These are phyloP conservation scores for Chalciporus sphaerocephalus DNA, from an alignment of 768 basidiomycete species.

Conservation along the genomic window DNA sequence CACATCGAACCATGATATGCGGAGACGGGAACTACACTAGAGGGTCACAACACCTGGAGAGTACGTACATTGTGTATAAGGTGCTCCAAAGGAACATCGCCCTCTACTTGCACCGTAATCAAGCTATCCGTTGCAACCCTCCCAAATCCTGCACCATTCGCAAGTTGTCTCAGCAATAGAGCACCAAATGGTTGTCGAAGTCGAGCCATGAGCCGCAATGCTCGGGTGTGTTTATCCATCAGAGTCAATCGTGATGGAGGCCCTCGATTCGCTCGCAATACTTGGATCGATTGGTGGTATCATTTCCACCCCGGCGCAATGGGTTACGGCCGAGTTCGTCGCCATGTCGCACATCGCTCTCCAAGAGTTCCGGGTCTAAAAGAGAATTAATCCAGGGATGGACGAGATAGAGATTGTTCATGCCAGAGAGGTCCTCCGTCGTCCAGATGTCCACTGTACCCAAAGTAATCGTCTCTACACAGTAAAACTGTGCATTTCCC, in stretches of 20 bases:
- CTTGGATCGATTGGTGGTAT: too few species aligned
- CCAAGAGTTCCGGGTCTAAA: constrained; percentile 1
- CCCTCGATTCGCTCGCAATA: too few species aligned
- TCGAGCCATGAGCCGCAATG: constrained; percentile 1
- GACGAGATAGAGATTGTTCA: not conserved
- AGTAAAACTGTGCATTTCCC: not conserved
- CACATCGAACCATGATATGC: too few species aligned
- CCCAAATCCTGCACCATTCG: constrained; percentile 1
- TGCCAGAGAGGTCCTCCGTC: not conserved
- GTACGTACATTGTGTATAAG: not conserved
- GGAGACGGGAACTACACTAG: too few species aligned
- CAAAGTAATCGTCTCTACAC: not conserved
- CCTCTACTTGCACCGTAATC: constrained; percentile 2
- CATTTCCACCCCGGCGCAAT: too few species aligned
- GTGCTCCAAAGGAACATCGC: not conserved
- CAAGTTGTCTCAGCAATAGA: constrained; percentile 1
- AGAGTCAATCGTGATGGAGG: too few species aligned
- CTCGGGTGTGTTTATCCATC: not conserved
- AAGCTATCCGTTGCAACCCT: constrained; percentile 13
- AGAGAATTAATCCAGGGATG: constrained; percentile 15
- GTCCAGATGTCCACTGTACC: constrained; percentile 8
- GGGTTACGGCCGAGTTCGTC: not conserved
- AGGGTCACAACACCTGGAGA: not conserved
- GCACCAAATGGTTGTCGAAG: constrained; percentile 2
- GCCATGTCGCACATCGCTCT: not conserved